Evolutionary conservation across 345 rosid species (phyloP).

Genomic region (Citrus maxima): DNA sequence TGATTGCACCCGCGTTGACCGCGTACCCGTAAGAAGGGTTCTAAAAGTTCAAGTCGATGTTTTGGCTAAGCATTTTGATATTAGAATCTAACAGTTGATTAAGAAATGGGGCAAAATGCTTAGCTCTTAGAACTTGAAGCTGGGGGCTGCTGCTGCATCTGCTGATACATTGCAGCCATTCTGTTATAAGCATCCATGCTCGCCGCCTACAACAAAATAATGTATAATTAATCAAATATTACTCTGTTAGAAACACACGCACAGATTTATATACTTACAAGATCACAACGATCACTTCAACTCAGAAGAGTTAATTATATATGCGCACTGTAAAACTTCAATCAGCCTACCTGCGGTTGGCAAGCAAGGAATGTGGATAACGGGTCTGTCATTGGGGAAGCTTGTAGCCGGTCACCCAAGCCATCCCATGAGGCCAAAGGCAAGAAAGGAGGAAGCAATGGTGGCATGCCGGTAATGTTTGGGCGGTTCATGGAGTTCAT

Average conservation of each 20-base stretch:
- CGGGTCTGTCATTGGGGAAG: slow-evolving; percentile 55
- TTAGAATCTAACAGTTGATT: neutral
- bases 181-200: slow-evolving; percentile 75
- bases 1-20: neutral
- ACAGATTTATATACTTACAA: too few relatives aligned
- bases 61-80: neutral
- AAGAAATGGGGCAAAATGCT: neutral
- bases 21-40: neutral
- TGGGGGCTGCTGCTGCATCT: slow-evolving; percentile 64
- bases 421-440: slow-evolving; percentile 68
- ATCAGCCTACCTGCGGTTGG: slow-evolving; percentile 53
- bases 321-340: neutral
- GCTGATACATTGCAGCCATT: slow-evolving; percentile 82
- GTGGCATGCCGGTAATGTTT: slow-evolving; percentile 36
- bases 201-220: slow-evolving; percentile 56
- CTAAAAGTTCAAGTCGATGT: neutral
- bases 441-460: slow-evolving; percentile 56
- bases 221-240: neutral
- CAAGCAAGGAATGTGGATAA: slow-evolving; percentile 65
- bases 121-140: slow-evolving; percentile 51
- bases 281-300: neutral
- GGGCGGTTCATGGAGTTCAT: slow-evolving; percentile 54
- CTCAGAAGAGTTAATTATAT: neutral
- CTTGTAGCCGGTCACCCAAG: slow-evolving; percentile 33
- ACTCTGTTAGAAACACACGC: neutral